Conservation (phyloP, 352 stramenopile species). For the Phytophthora melonis region DNA sequence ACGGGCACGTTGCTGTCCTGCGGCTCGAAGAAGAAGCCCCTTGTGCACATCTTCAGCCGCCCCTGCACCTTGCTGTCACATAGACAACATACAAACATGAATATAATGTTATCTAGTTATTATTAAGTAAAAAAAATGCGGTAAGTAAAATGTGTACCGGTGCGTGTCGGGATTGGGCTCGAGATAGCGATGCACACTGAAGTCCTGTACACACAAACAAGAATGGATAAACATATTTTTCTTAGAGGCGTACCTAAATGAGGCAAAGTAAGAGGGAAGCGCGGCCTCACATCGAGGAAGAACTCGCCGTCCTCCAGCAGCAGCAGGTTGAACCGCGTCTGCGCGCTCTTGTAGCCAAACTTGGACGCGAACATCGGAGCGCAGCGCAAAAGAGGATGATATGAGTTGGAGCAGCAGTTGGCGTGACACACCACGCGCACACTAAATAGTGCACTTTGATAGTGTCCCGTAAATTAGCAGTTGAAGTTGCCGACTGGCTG, state of each 20-base stretch:
- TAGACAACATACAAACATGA: slow-evolving; percentile 8
- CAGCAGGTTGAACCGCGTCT: slow-evolving; percentile 93
- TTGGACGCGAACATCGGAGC: slow-evolving; percentile 49
- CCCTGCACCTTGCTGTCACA: slow-evolving; percentile 73
- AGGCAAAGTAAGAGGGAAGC: not conserved
- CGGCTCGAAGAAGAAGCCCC: slow-evolving; percentile 94
- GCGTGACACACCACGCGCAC: slow-evolving; percentile 22
- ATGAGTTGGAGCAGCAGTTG: slow-evolving; percentile 6
- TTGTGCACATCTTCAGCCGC: slow-evolving; percentile 89
- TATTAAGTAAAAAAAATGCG: no score
- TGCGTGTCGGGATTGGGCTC: slow-evolving; percentile 62
- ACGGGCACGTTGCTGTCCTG: slow-evolving; percentile 84
- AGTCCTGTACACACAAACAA: slow-evolving; percentile 61
- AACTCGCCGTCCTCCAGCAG: slow-evolving; percentile 95
- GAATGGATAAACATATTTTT: not conserved
- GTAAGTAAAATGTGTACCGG: slow-evolving; percentile 47
- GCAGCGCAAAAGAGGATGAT: not conserved
- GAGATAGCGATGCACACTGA: slow-evolving; percentile 83
- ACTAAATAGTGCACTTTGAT: slow-evolving; percentile 8
- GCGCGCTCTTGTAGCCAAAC: slow-evolving; percentile 54
- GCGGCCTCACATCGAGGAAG: slow-evolving; percentile 88
- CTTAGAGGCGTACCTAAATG: not conserved
- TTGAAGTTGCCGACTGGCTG: no score
- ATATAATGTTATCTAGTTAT: slow-evolving; percentile 5
- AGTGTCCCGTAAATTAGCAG: not conserved